Evolutionary conservation across 2,329 filamentous ascomycete genomes (phyloP).

Genomic region (Phialophora verrucosa): DNA sequence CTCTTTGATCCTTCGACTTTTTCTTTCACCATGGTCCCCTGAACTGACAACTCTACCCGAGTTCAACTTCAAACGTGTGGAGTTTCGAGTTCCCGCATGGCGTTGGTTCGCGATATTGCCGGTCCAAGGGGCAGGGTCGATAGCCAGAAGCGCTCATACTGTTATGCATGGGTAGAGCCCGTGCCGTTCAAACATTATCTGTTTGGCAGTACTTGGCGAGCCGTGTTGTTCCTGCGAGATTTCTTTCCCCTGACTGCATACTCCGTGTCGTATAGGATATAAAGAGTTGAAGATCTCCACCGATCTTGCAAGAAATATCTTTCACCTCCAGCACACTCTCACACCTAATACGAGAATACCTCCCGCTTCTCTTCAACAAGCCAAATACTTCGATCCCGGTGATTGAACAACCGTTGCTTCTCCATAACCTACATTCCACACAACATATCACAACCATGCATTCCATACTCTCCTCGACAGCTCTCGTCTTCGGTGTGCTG

Average conservation of each 20-base stretch:
- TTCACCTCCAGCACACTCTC: neutral
- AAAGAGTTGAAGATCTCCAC: conserved; percentile 13
- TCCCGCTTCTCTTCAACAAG: neutral
- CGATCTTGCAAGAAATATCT: neutral
- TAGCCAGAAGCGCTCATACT: neutral
- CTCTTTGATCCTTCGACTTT: conserved; percentile 13
- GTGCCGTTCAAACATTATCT: conserved; percentile 16
- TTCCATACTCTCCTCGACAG: conserved; percentile 28
- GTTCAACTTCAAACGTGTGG: conserved; percentile 15
- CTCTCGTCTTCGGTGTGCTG: conserved; percentile 31
- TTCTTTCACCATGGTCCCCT: conserved; percentile 7
- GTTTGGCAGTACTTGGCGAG: conserved; percentile 13
- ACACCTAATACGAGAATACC: neutral
- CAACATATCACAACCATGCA: conserved; percentile 25
- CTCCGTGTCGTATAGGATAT: conserved; percentile 2
- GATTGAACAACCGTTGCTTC: conserved; percentile 1
- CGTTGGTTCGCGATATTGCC: conserved; percentile 1
- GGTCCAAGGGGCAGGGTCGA: neutral
- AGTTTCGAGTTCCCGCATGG: conserved; percentile 17
- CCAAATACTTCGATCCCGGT: conserved; percentile 2
- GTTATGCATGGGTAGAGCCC: conserved; percentile 3
- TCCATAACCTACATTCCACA: neutral
- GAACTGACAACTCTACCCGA: conserved; percentile 1
- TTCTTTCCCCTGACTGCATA: neutral
- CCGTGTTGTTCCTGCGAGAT: neutral